Evolutionary conservation across 1,139 yeast genomes (phyloP).

Genomic region (Geotrichum histeridarum): DNA sequence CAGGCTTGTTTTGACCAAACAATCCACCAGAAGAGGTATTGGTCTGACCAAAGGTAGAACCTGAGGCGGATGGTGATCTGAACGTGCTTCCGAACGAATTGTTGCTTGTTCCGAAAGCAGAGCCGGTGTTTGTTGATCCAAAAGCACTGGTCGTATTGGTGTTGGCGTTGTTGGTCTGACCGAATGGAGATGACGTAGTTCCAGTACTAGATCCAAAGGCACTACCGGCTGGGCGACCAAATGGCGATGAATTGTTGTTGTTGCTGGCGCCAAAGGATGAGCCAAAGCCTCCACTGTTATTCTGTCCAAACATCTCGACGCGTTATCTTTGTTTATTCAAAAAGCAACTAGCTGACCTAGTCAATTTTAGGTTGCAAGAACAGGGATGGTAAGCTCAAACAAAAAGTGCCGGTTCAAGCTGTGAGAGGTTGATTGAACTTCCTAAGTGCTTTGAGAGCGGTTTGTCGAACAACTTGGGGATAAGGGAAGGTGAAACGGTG

Average conservation of each 20-base stretch:
- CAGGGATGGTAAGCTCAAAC: too few species aligned
- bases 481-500: too few species aligned
- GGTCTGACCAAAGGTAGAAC: constrained; percentile 34
- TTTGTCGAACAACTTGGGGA: too few species aligned
- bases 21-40: constrained; percentile 29
- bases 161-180: constrained; percentile 25
- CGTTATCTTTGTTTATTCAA: not conserved
- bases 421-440: too few species aligned
- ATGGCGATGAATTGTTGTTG: constrained; percentile 30
- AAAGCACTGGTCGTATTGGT: constrained; percentile 31
- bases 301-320: constrained; percentile 3
- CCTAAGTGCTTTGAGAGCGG: too few species aligned
- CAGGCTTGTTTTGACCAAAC: constrained; percentile 28
- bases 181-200: constrained; percentile 39
- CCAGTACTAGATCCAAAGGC: constrained; percentile 19
- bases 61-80: constrained; percentile 19
- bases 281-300: constrained; percentile 20
- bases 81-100: constrained; percentile 14
- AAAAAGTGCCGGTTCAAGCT: too few species aligned
- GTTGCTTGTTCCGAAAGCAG: constrained; percentile 17
- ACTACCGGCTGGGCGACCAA: constrained; percentile 25
- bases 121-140: constrained; percentile 22
- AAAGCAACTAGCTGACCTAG: too few species aligned
- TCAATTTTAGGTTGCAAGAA: too few species aligned
- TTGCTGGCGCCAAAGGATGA: constrained; percentile 22